Percentiles rank a stretch among this genome's conserved stretches.
phyloP scores from a whole-genome alignment of 1,139 yeast genomes.

The Candida sp. region DNA sequence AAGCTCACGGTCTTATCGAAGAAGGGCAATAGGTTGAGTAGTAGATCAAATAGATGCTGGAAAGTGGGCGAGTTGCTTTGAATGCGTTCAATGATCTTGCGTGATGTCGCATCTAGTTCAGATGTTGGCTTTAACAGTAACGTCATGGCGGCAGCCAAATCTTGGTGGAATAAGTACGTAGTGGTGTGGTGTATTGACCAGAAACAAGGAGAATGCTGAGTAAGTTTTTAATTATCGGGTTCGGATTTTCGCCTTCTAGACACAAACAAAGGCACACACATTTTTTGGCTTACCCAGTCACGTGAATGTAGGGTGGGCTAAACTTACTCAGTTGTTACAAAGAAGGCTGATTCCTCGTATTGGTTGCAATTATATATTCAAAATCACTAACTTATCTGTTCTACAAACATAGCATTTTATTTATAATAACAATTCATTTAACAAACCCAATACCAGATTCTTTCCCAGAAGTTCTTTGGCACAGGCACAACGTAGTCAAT shows the following conservation, averaged over 20 bases:
- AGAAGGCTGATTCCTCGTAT: no score
- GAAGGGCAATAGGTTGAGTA: slow-evolving; percentile 37
- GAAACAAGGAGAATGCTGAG: not conserved
- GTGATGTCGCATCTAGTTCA: slow-evolving; percentile 5
- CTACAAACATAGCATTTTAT: not conserved
- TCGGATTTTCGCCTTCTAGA: not conserved
- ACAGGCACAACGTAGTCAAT: slow-evolving; percentile 24
- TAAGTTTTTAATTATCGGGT: not conserved
- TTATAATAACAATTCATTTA: no score
- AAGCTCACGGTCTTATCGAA: slow-evolving; percentile 36
- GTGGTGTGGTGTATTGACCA: not conserved
- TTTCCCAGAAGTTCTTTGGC: slow-evolving; percentile 38
- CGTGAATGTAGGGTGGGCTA: no score
- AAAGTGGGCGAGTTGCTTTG: slow-evolving; percentile 1
- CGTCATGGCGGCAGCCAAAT: not conserved
- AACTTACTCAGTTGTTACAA: no score
- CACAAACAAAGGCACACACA: not conserved
- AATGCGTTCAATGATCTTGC: slow-evolving; percentile 5
- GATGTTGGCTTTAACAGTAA: not conserved
- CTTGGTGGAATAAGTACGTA: not conserved
- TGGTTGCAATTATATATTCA: not conserved
- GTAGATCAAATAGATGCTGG: slow-evolving; percentile 14
- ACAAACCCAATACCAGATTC: slow-evolving; percentile 45
- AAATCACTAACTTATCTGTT: not conserved
- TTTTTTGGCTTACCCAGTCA: no score